Evolutionary conservation across 148 eudicot genomes (phyloP).

Genomic region (Rhododendron ferrugineum): DNA sequence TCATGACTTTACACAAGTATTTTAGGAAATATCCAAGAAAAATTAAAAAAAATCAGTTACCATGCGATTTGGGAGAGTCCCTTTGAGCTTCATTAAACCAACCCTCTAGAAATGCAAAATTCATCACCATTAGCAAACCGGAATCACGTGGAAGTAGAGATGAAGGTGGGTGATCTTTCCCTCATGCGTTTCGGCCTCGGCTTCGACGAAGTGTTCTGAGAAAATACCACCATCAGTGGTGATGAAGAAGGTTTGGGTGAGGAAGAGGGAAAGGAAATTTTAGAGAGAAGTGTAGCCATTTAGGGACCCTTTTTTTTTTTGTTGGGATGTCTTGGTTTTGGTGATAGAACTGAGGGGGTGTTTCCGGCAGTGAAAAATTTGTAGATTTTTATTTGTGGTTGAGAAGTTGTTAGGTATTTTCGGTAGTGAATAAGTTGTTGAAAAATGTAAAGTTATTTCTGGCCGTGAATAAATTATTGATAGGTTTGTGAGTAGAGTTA

Average conservation of each 20-base stretch:
- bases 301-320: neutral
- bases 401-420: too few relatives aligned
- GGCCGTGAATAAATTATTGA: too few relatives aligned
- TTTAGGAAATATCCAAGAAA: too few relatives aligned
- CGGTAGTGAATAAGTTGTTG: too few relatives aligned
- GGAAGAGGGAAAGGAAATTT: neutral
- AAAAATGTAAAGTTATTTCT: too few relatives aligned
- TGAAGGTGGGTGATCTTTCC: constrained; percentile 37
- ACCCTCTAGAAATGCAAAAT: constrained; percentile 30
- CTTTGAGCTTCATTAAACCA: constrained; percentile 17
- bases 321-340: neutral
- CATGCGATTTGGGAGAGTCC: too few relatives aligned
- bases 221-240: neutral
- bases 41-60: too few relatives aligned
- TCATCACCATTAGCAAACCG: constrained; percentile 34
- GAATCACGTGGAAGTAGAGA: constrained; percentile 39
- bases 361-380: too few relatives aligned
- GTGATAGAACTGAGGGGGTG: neutral
- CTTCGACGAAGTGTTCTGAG: neutral
- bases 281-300: neutral
- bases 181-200: neutral
- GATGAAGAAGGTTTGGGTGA: neutral
- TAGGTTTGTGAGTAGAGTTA: too few relatives aligned
- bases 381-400: too few relatives aligned
- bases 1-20: too few relatives aligned